phyloP scores from a whole-genome alignment of 202 grass and related monocot genomes.

The Zoysia matrella region DNA sequence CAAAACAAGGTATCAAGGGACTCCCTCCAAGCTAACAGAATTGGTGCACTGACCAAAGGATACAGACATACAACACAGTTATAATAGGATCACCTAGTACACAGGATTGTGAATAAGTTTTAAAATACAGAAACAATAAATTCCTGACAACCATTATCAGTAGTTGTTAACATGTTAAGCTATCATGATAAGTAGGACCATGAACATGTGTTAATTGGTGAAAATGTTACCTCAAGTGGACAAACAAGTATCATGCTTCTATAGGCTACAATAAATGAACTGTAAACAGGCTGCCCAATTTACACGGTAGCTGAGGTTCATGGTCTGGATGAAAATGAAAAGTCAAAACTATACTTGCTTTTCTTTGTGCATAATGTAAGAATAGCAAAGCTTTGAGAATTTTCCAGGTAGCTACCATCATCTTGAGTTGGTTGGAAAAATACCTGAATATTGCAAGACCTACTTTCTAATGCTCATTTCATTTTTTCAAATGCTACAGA shows the following conservation, averaged over 20 bases:
- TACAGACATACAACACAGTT: conserved; percentile 10
- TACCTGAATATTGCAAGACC: neutral
- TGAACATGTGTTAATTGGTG: conserved; percentile 24
- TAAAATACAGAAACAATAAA: conserved; percentile 19
- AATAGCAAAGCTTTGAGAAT: neutral
- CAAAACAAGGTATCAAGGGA: neutral
- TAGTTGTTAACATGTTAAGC: conserved; percentile 32
- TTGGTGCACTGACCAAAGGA: conserved; percentile 12
- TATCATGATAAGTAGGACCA: conserved; percentile 34
- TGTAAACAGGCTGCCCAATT: conserved; percentile 4
- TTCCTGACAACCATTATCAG: conserved; percentile 13
- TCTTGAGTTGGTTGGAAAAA: neutral
- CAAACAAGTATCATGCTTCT: neutral
- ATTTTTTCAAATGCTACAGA: conserved; percentile 17
- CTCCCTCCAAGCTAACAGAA: neutral
- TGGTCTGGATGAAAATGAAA: conserved; percentile 9
- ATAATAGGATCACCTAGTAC: conserved; percentile 17
- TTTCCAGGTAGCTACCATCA: neutral
- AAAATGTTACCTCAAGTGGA: conserved; percentile 33
- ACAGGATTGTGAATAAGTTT: neutral
- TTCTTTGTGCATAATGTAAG: conserved; percentile 11
- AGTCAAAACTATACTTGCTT: neutral
- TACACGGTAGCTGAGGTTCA: neutral
- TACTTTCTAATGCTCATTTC: conserved; percentile 1
- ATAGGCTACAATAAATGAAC: conserved; percentile 1